A percentile compares a stretch with the other conserved stretches of the same genome.
Conservation (phyloP, 805 yeast genomes). For the Kregervanrija pseudodelftensis region DNA sequence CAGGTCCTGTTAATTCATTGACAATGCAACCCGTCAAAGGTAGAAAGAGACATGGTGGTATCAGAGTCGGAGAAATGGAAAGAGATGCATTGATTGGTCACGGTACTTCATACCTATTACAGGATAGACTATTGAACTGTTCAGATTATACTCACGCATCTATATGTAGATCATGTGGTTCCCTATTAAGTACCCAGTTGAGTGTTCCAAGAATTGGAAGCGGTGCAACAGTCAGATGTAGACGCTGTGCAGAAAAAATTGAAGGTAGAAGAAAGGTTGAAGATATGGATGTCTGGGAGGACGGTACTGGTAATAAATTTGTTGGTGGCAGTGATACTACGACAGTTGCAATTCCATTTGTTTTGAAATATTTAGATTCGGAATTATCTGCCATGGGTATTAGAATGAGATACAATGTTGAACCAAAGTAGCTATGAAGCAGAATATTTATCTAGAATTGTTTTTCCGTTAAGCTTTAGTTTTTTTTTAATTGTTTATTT, state of each 20-base stretch:
- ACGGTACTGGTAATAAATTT: conserved; percentile 87
- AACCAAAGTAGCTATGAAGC: conserved; percentile 36
- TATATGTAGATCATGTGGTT: conserved; percentile 89
- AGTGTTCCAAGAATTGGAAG: conserved; percentile 90
- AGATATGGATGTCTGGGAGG: conserved; percentile 88
- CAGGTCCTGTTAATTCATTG: conserved; percentile 94
- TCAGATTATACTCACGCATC: conserved; percentile 92
- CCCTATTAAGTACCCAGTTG: conserved; percentile 79
- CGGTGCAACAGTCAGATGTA: conserved; percentile 70
- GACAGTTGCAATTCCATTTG: conserved; percentile 94
- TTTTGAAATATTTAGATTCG: conserved; percentile 87
- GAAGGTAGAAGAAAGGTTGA: conserved; percentile 46
- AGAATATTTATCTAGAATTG: too few relatives aligned
- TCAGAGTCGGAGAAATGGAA: conserved; percentile 99
- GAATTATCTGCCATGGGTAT: conserved; percentile 98
- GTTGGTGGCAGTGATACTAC: conserved; percentile 93
- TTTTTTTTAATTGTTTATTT: background rate
- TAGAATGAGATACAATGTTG: conserved; percentile 81
- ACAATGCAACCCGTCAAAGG: conserved; percentile 99
- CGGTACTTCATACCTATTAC: conserved; percentile 91
- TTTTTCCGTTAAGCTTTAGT: background rate
- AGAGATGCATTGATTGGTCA: conserved; percentile 98
- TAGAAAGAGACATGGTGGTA: conserved; percentile 98
- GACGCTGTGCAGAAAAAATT: conserved; percentile 78
- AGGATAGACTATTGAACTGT: conserved; percentile 90